A percentile compares a stretch with the other conserved stretches of the same genome.
Conservation (phyloP, 257 asterid species). For the Mentha longifolia region DNA sequence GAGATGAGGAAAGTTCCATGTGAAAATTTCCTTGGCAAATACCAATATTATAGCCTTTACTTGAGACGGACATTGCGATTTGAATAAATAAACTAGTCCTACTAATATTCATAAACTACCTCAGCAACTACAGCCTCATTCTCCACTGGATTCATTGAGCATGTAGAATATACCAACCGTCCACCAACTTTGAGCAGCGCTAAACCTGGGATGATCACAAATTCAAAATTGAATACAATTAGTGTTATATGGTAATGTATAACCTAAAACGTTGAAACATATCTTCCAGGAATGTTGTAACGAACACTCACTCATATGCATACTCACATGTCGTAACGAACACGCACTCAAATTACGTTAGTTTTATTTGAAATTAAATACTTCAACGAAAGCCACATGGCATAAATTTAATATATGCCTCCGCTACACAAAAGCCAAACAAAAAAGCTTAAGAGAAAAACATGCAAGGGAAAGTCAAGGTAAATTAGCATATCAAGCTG, state of each 20-base stretch:
- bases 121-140: slow-evolving; percentile 97
- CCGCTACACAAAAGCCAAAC: background rate
- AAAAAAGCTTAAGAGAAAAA: background rate
- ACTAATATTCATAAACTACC: slow-evolving; percentile 49
- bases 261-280: background rate
- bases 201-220: slow-evolving; percentile 57
- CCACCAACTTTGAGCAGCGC: slow-evolving; percentile 98
- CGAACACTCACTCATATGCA: background rate
- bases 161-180: slow-evolving; percentile 93
- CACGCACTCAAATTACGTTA: background rate
- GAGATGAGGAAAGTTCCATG: slow-evolving; percentile 8
- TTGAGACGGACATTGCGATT: slow-evolving; percentile 23
- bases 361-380: background rate
- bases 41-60: slow-evolving; percentile 4
- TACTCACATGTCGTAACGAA: background rate
- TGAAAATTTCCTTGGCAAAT: slow-evolving; percentile 22
- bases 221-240: slow-evolving; percentile 5
- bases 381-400: background rate
- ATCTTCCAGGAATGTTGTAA: background rate
- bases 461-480: slow-evolving; percentile 10
- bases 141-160: slow-evolving; percentile 99
- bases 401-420: background rate
- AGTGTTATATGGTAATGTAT: slow-evolving; percentile 19
- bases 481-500: slow-evolving; percentile 5
- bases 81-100: slow-evolving; percentile 20